A percentile compares a stretch with the other conserved stretches of the same genome.
Evolutionary conservation across 805 yeast species (phyloP).

Genomic region (Candida sithepensis): DNA sequence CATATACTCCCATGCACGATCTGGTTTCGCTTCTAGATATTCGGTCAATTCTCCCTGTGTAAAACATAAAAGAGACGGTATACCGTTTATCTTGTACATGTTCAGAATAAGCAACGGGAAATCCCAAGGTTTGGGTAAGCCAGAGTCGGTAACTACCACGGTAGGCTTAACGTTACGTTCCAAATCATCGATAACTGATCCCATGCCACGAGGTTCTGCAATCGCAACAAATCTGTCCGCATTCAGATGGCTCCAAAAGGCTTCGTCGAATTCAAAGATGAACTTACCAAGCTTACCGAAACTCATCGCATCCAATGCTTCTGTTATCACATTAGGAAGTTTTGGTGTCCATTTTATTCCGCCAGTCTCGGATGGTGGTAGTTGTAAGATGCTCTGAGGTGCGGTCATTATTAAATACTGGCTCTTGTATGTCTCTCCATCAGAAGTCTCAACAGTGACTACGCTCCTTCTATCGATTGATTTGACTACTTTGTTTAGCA

Average conservation of each 20-base stretch:
- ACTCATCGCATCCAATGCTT: slow-evolving; percentile 45
- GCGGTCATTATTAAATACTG: slow-evolving; percentile 69
- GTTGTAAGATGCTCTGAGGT: slow-evolving; percentile 67
- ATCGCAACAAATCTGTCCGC: slow-evolving; percentile 47
- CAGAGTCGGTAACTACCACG: background rate
- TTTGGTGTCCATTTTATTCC: slow-evolving; percentile 54
- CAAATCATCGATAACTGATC: slow-evolving; percentile 2
- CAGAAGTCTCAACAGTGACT: slow-evolving; percentile 32
- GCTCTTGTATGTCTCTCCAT: slow-evolving; percentile 33
- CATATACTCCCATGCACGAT: slow-evolving; percentile 53
- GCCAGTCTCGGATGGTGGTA: slow-evolving; percentile 35
- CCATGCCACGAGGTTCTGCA: slow-evolving; percentile 32
- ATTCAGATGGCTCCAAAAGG: slow-evolving; percentile 55
- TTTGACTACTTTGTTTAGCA: slow-evolving; percentile 39
- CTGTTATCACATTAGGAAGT: slow-evolving; percentile 43
- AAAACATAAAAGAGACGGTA: slow-evolving; percentile 58
- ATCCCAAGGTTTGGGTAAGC: slow-evolving; percentile 44
- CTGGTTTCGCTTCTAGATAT: slow-evolving; percentile 48
- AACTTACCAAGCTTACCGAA: slow-evolving; percentile 75
- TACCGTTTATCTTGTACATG: slow-evolving; percentile 42
- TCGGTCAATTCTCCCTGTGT: slow-evolving; percentile 73
- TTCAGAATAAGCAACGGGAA: slow-evolving; percentile 64
- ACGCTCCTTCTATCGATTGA: slow-evolving; percentile 31
- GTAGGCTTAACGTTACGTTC: background rate
- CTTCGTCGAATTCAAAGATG: slow-evolving; percentile 57